A percentile compares a stretch with the other conserved stretches of the same genome.
Evolutionary conservation across 2,329 filamentous ascomycete genomes (phyloP).

Genomic region (Thyridium curvatum): DNA sequence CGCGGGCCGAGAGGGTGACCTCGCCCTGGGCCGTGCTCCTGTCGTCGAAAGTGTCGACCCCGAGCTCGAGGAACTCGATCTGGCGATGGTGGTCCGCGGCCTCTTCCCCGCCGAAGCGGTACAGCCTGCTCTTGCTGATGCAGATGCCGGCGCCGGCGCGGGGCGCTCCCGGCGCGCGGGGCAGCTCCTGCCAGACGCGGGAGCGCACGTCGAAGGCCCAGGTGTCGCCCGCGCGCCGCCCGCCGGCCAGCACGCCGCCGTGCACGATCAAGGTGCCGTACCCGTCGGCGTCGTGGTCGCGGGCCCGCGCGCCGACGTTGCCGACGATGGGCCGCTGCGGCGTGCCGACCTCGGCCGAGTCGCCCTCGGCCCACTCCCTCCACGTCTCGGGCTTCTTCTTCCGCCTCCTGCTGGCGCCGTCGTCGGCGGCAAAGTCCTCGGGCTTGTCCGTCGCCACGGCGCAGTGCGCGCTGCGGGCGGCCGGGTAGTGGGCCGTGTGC

Average conservation of each 20-base stretch:
- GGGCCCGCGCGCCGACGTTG: conserved; percentile 48
- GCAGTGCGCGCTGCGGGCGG: neutral
- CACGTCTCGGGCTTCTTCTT: conserved; percentile 36
- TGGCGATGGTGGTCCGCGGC: conserved; percentile 44
- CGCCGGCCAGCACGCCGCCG: conserved; percentile 63
- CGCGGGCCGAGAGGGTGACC: conserved; percentile 41
- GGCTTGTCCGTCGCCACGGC: conserved; percentile 35
- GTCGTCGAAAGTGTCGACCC: conserved; percentile 49
- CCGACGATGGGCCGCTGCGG: conserved; percentile 55
- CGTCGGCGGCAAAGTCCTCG: conserved; percentile 32
- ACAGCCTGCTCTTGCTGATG: conserved; percentile 57
- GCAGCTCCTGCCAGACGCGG: conserved; percentile 60
- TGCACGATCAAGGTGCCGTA: conserved; percentile 69
- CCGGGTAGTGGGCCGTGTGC: neutral
- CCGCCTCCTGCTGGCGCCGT: conserved; percentile 19
- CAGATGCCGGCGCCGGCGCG: conserved; percentile 60
- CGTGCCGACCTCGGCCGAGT: conserved; percentile 46
- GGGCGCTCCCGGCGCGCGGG: conserved; percentile 58
- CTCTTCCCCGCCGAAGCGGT: conserved; percentile 73
- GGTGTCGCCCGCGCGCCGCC: conserved; percentile 57
- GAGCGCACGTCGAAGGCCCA: conserved; percentile 70
- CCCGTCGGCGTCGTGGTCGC: conserved; percentile 55
- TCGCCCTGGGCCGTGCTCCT: conserved; percentile 37
- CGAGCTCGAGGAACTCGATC: conserved; percentile 59
- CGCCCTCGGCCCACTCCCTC: conserved; percentile 50